A percentile compares a stretch with the other conserved stretches of the same genome.
These are phyloP conservation scores for Thalassiosira hispida DNA, from an alignment of 352 stramenopile genomes.

Conservation along the genomic window DNA sequence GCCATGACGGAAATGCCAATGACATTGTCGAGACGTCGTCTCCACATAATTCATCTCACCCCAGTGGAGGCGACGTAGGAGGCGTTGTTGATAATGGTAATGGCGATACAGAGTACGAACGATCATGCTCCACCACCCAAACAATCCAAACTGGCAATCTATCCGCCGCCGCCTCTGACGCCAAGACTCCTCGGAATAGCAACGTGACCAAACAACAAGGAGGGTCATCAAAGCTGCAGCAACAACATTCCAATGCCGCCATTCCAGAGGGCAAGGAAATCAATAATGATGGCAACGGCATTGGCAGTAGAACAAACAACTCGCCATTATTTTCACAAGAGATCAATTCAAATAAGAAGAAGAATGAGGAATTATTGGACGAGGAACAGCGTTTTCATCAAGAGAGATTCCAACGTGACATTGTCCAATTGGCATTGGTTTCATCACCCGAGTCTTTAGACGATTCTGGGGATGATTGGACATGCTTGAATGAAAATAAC, in stretches of 20 bases:
- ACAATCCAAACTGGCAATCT: slow-evolving; percentile 12
- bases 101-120: neutral
- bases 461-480: slow-evolving; percentile 5
- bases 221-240: neutral
- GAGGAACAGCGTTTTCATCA: slow-evolving; percentile 16
- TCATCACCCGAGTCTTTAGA: slow-evolving; percentile 5
- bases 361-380: slow-evolving; percentile 3
- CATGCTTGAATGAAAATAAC: slow-evolving; percentile 9
- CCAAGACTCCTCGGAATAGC: slow-evolving; percentile 37
- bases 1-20: neutral
- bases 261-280: neutral
- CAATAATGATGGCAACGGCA: neutral
- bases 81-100: neutral
- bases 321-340: too few species aligned
- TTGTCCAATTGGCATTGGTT: slow-evolving; percentile 41
- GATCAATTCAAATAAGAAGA: neutral
- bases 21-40: neutral
- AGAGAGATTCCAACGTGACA: slow-evolving; percentile 56
- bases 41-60: too few species aligned
- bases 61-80: neutral
- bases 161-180: neutral
- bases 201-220: slow-evolving; percentile 7
- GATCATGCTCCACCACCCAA: neutral
- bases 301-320: neutral
- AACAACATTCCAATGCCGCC: too few species aligned